A percentile compares a stretch with the other conserved stretches of the same genome.
Conservation (phyloP, 2,329 filamentous ascomycete species). For the Diaporthe ilicicola region DNA sequence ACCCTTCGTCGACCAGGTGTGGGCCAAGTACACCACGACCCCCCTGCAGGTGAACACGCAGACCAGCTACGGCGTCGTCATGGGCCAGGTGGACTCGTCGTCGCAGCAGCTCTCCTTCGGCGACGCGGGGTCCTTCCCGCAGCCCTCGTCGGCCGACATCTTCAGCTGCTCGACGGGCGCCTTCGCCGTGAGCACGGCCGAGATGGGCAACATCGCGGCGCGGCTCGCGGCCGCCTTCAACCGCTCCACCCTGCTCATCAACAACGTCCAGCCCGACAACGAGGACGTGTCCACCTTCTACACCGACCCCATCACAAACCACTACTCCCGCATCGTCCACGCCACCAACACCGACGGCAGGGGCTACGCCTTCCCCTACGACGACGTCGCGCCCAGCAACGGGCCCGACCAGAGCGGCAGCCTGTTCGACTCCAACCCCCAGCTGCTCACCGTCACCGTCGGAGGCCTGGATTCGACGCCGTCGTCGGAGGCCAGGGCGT, state of each 20-base stretch:
- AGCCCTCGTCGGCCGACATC: conserved; percentile 58
- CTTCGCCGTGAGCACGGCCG: conserved; percentile 56
- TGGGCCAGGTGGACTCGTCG: conserved; percentile 48
- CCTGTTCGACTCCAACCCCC: conserved; percentile 64
- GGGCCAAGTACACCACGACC: conserved; percentile 54
- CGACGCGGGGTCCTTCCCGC: conserved; percentile 49
- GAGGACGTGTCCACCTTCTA: conserved; percentile 63
- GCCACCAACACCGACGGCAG: conserved; percentile 64
- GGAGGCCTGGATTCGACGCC: conserved; percentile 49
- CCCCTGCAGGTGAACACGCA: conserved; percentile 64
- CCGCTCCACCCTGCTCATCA: conserved; percentile 70
- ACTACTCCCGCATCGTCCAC: conserved; percentile 73
- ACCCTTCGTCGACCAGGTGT: conserved; percentile 60
- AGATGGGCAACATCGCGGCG: conserved; percentile 72
- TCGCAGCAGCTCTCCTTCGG: conserved; percentile 51
- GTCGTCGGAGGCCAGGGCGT: no score
- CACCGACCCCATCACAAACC: conserved; percentile 64
- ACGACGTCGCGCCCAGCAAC: conserved; percentile 68
- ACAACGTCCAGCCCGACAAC: conserved; percentile 60
- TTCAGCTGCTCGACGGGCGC: conserved; percentile 65
- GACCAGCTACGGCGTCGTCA: conserved; percentile 57
- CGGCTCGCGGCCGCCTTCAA: conserved; percentile 81
- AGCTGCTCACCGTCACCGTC: conserved; percentile 63
- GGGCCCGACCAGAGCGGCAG: conserved; percentile 69
- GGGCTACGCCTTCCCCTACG: conserved; percentile 77